Base-by-base conservation (phyloP, 2,329 filamentous ascomycete species). In the Penicillium sp. region DNA sequence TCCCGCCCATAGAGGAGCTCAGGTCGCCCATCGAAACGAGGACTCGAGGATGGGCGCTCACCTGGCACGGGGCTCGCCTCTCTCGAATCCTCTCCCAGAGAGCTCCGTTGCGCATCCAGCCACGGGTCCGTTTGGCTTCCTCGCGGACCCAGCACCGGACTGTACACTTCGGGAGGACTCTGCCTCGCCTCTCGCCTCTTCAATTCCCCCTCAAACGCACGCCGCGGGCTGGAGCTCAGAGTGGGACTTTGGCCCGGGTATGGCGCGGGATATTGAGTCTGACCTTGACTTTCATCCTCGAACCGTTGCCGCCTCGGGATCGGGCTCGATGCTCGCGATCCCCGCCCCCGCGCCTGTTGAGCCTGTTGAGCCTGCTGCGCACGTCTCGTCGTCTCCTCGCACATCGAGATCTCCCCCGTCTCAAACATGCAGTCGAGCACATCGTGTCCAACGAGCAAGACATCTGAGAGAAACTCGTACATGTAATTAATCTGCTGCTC, bases 401-500 rank as follows among this genome's bases (percentile, higher is more conserved):
- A 26, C 58, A 66, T 50, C 9, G 46, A 38, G 3, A 53, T 19
- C 41, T 65, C 61, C 8, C 63, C 63, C 5, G 50, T 41, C 30
- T 29, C 21, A 23, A 60, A 45, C 31, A 62, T 52, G 13, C 47
- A 30, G 17, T 65, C 66, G 21, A 59, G 56, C 4, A 60, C 38
- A 8, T 62, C 58, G 23, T 59, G 56, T 3, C 59, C 61, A n/a
- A 58, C 53, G 6, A 54, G 47, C 23, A 54, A 23, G 4, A 55
- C 21, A 8, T 38, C 31, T 21, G 52, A 48, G 19, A 64, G 55
- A 4, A 56, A 55, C 19, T 62, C 52, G 17, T 64, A 62, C 31
- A 31, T 62, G 51, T 64, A 55, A 4, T 58, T 35, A 9, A 66
- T 38, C 2, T 60, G 58, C 6, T 51, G 17, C 13, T 66, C 61